Conservation (phyloP, 1,139 yeast genomes). For the Geotrichum cucujoidarum region DNA sequence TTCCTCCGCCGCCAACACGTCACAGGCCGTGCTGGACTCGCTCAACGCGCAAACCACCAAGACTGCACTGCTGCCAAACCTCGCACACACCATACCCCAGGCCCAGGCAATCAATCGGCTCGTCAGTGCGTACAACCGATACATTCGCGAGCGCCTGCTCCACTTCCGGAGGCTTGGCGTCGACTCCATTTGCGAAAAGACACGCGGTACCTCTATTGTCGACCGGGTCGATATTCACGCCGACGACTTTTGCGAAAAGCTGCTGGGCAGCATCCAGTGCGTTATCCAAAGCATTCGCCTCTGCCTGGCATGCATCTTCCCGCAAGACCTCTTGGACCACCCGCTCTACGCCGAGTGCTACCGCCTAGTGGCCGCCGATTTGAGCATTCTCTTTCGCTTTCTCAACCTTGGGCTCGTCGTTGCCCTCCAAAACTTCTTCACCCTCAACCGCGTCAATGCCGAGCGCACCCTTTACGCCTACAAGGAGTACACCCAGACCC, state of each 20-base stretch:
- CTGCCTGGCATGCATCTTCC: constrained; percentile 28
- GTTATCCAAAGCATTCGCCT: constrained; percentile 25
- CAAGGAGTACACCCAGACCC: constrained; percentile 31
- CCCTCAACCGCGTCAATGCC: constrained; percentile 27
- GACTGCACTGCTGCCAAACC: constrained; percentile 20
- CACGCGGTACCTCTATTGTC: constrained; percentile 22
- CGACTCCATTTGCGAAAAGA: constrained; percentile 28
- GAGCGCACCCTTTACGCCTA: constrained; percentile 28
- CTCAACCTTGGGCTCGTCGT: constrained; percentile 25
- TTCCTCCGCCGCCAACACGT: background rate
- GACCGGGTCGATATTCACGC: constrained; percentile 19
- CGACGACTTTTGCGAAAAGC: constrained; percentile 19
- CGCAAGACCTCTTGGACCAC: constrained; percentile 22
- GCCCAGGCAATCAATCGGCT: constrained; percentile 21
- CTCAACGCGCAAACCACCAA: constrained; percentile 10
- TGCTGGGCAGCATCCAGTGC: constrained; percentile 27
- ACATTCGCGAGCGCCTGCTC: constrained; percentile 25
- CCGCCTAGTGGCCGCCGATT: constrained; percentile 26
- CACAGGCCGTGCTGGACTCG: constrained; percentile 12
- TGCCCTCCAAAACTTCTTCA: constrained; percentile 27
- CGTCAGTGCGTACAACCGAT: constrained; percentile 26
- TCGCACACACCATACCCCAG: constrained; percentile 20
- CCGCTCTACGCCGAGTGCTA: constrained; percentile 25
- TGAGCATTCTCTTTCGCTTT: constrained; percentile 27
- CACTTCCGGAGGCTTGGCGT: constrained; percentile 23